A percentile compares a stretch with the other conserved stretches of the same genome.
These are phyloP conservation scores for Vitis hybrid DNA, from an alignment of 177 flowering plant genomes.

Conservation along the genomic window DNA sequence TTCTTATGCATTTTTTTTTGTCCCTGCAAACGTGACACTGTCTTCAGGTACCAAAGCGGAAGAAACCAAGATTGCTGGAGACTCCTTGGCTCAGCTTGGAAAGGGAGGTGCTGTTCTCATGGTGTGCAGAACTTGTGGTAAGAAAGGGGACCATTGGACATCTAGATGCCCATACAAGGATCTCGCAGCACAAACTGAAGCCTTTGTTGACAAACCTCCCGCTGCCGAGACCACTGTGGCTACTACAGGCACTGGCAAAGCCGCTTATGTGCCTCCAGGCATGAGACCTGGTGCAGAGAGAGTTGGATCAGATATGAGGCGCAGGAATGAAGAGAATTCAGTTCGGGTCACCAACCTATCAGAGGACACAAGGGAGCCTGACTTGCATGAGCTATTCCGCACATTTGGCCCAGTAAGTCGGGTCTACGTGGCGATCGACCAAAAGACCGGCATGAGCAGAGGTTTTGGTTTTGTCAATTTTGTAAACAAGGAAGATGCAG, in stretches of 20 bases:
- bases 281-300: slow-evolving; percentile 71
- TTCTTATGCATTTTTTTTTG: no score
- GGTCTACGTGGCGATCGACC: slow-evolving; percentile 84
- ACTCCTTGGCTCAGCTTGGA: slow-evolving; percentile 46
- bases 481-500: slow-evolving; percentile 84
- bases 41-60: slow-evolving; percentile 69
- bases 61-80: slow-evolving; percentile 62
- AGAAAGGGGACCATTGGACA: slow-evolving; percentile 98
- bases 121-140: slow-evolving; percentile 94
- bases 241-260: slow-evolving; percentile 46
- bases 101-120: slow-evolving; percentile 83
- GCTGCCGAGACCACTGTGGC: slow-evolving; percentile 33
- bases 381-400: slow-evolving; percentile 85
- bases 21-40: no score
- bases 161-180: slow-evolving; percentile 90
- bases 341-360: slow-evolving; percentile 89
- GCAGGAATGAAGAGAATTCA: slow-evolving; percentile 90
- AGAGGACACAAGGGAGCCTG: slow-evolving; percentile 89
- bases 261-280: slow-evolving; percentile 76
- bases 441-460: slow-evolving; percentile 83
- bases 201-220: slow-evolving; percentile 60
- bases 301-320: slow-evolving; percentile 70
- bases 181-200: slow-evolving; percentile 59
- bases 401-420: slow-evolving; percentile 79
- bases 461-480: slow-evolving; percentile 91